Evolutionary conservation across 148 eudicot genomes (phyloP).

Genomic region (Cornus controversa): DNA sequence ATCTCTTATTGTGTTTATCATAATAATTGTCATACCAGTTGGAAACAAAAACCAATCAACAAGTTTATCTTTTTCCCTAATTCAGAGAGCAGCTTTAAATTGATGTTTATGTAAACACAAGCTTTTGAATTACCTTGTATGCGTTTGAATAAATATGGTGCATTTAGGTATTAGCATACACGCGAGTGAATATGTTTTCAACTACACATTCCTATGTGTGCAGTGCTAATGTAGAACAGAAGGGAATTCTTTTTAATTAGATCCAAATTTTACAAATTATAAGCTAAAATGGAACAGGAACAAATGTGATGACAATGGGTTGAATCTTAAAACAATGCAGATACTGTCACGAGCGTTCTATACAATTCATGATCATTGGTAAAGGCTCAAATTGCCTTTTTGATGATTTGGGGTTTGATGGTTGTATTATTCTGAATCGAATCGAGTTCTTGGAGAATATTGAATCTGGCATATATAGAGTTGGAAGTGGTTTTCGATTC

Average conservation of each 20-base stretch:
- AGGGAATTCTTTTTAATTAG: neutral
- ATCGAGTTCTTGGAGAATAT: conserved; percentile 22
- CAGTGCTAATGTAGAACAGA: neutral
- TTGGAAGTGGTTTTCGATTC: conserved; percentile 25
- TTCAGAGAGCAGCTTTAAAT: neutral
- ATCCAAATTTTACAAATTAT: neutral
- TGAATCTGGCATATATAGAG: conserved; percentile 21
- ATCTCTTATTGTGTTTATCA: too few species aligned
- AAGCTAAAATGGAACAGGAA: neutral
- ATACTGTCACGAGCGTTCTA: conserved; percentile 22
- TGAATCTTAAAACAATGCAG: conserved; percentile 6
- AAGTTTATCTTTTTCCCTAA: too few species aligned
- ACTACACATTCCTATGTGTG: neutral
- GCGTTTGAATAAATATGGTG: neutral
- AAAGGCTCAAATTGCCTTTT: conserved; percentile 37
- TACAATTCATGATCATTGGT: conserved; percentile 25
- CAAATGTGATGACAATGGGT: neutral
- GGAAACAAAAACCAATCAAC: too few species aligned
- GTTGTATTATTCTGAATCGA: conserved; percentile 27
- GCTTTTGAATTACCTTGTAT: neutral
- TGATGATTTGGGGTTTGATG: conserved; percentile 30
- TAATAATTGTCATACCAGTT: too few species aligned
- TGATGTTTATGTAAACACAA: neutral
- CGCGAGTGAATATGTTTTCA: neutral
- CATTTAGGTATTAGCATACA: neutral